Percentiles rank a stretch among this genome's conserved stretches.
phyloP scores from a whole-genome alignment of 768 basidiomycete genomes.

The Tulasnella calospora region DNA sequence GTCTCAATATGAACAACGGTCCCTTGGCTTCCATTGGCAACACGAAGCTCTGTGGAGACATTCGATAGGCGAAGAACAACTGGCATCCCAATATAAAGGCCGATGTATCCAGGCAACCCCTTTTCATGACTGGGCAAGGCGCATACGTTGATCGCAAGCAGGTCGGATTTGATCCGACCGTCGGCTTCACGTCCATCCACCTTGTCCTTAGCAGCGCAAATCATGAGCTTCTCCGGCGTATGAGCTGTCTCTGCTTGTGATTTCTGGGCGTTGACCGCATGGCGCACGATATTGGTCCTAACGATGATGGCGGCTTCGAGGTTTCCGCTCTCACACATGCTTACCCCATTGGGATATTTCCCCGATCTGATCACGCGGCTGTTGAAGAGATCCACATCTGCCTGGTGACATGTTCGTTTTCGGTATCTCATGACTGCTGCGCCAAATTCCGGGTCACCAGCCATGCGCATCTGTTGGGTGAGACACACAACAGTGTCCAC shows the following conservation, averaged over 20 bases:
- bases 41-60: conserved; percentile 35
- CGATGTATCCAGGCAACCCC: conserved; percentile 36
- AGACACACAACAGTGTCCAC: conserved; percentile 29
- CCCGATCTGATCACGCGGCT: conserved; percentile 21
- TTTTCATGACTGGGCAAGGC: conserved; percentile 10
- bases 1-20: conserved; percentile 28
- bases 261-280: conserved; percentile 24
- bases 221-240: conserved; percentile 34
- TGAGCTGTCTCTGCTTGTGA: conserved; percentile 33
- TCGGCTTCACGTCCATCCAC: background rate
- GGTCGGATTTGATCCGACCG: background rate
- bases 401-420: conserved; percentile 32
- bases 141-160: background rate
- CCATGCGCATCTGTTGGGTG: conserved; percentile 33
- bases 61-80: conserved; percentile 36
- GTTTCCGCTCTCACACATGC: background rate
- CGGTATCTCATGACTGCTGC: conserved; percentile 31
- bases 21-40: conserved; percentile 37
- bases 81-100: conserved; percentile 42
- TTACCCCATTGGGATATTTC: conserved; percentile 7
- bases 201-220: conserved; percentile 33
- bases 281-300: conserved; percentile 19
- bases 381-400: conserved; percentile 40
- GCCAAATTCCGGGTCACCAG: conserved; percentile 32
- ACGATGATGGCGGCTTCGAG: conserved; percentile 19